Base-by-base conservation (phyloP, 1,284 basidiomycete genomes). In the Sporisorium reilianum region DNA sequence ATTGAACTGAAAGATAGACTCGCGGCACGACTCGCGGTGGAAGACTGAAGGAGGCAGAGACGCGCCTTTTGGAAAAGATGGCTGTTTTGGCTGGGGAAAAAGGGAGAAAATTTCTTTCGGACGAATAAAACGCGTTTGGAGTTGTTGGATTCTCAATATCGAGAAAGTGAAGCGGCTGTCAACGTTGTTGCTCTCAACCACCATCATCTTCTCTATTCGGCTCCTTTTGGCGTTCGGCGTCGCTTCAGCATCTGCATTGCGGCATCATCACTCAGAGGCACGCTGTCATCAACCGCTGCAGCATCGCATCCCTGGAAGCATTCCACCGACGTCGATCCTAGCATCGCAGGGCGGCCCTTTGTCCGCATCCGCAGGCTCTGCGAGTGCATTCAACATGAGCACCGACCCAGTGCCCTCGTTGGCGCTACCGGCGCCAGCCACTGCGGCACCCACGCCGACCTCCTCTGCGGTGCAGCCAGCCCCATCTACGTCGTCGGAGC, bases 351-450 rank as follows among this genome's bases (percentile, higher is more conserved):
- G 18, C 44, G 28, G 23, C 22, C n/a, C 14, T 6, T n/a, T 26
- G 38, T 41, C 38, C 36, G n/a, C n/a, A n/a, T n/a, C 28, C 22
- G 42, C 22, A 16, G 44, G 56, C 40, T 51, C n/a, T 20, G 22
- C 49, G 49, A 41, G 32, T 22, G n/a, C 14, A 14, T 34, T 32
- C 53, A 32, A n/a, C 26, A 70, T 70, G 67, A 61, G 49, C 40
- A 60, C 61, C 16, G 67, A 70, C 2, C 50, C 62, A 11, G 67
- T 61, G 2, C 54, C 67, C 12, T 70, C 57, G 11, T 40, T 70
- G 44, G 56, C 66, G 36, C 49, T 69, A 32, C 66, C 66, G 42
- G 61, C 67, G 49, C 50, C 67, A 25, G 67, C 62, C 4, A 22
- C 56, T 1, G 18, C 51, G 6, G 32, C 51, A 12, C 16, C 61